phyloP scores from a whole-genome alignment of 805 yeast species.

The Tetrapisispora fleetii region DNA sequence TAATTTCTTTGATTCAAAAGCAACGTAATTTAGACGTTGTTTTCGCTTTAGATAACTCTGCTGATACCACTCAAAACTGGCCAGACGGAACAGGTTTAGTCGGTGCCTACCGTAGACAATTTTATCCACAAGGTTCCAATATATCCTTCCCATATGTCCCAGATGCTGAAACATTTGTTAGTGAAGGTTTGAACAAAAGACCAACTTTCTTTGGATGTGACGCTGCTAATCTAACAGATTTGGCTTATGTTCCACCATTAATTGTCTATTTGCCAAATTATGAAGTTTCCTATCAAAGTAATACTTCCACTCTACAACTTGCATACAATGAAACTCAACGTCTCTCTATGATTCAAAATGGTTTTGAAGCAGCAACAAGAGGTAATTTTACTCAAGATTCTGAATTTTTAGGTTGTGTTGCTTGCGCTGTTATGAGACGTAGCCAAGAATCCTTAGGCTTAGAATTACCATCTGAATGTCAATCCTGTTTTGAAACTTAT shows the following conservation, averaged over 20 bases:
- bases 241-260: slow-evolving; percentile 55
- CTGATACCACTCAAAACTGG: slow-evolving; percentile 51
- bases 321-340: slow-evolving; percentile 50
- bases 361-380: slow-evolving; percentile 62
- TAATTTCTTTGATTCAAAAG: slow-evolving; percentile 50
- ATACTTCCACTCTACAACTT: slow-evolving; percentile 64
- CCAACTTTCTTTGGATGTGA: slow-evolving; percentile 85
- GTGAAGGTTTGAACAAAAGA: slow-evolving; percentile 48
- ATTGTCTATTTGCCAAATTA: slow-evolving; percentile 68
- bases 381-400: slow-evolving; percentile 57
- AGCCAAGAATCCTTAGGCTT: slow-evolving; percentile 58
- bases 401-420: slow-evolving; percentile 66
- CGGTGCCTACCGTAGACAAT: slow-evolving; percentile 50
- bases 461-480: slow-evolving; percentile 58
- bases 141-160: slow-evolving; percentile 79
- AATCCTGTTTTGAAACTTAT: slow-evolving; percentile 56
- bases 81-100: slow-evolving; percentile 59
- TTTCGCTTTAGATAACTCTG: slow-evolving; percentile 59
- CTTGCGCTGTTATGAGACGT: slow-evolving; percentile 76
- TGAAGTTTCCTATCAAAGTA: slow-evolving; percentile 55
- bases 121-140: slow-evolving; percentile 39
- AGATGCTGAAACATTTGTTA: slow-evolving; percentile 49
- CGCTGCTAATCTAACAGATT: slow-evolving; percentile 48
- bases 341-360: slow-evolving; percentile 55
- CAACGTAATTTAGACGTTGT: slow-evolving; percentile 52